Evolutionary conservation across 1,139 yeast species (phyloP), one percentile per base, ranked within the genome.

Genomic region (Fermentozyma sake): DNA sequence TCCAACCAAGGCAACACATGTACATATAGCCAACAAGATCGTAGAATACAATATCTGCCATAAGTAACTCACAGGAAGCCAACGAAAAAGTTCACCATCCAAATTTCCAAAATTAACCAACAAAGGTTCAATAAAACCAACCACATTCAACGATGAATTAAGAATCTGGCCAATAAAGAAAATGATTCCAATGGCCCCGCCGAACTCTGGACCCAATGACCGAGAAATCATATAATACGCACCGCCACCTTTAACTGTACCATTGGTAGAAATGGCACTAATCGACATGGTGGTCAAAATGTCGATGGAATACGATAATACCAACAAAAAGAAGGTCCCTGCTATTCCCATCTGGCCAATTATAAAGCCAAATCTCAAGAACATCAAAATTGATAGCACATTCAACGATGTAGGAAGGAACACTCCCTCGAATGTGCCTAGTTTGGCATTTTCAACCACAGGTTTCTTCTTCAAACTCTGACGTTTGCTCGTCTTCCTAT

Each of bases 211-310:
- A 0, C 93, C 93, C 37, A 82, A 56, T 21, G 86, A 77, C 44
- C 93, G 58, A 10, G 86, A 78, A 24, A 82, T 79, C 89, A 82
- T 82, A 42, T 79, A 81, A 48, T 82, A 82, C 1, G 91, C 89
- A 16, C 93, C 93, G 10, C 93, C 93, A 14, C 91, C 91, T 45
- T 79, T 70, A 8, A 82, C 91, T 0, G 85, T 80, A 15, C 93
- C 93, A 48, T 82, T 82, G 3, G 93, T 82, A 2, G 87, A 80
- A 32, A 82, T 82, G 3, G 91, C 91, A 37, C 85, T 76, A 33
- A 82, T 72, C 20, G 87, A 79, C 42, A 82, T 50, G 0, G 86
- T 81, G 0, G 93, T 82, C 32, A 82, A 59, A 7, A 78, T 58
- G 46, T 82, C 75, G 30, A 82, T 80, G 12, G 72, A 47, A 45